phyloP scores from a whole-genome alignment of 495 filamentous ascomycete genomes.

The Talaromyces proteolyticus region DNA sequence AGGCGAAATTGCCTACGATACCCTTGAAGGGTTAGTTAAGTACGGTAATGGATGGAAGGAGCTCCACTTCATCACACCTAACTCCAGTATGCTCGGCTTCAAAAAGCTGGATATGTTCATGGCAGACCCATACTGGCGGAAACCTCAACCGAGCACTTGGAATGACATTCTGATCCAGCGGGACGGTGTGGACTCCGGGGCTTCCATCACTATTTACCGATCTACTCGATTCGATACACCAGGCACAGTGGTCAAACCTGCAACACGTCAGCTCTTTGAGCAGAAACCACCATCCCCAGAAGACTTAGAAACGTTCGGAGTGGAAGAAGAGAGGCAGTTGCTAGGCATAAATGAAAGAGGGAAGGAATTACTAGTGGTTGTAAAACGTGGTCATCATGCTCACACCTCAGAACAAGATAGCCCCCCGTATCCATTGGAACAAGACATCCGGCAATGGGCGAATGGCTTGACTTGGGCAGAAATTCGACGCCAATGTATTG shows the following conservation, averaged over 20 bases:
- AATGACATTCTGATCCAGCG: conserved; percentile 7
- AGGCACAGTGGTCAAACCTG: conserved; percentile 7
- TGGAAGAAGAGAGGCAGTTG: neutral
- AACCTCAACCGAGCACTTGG: conserved; percentile 12
- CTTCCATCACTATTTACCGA: conserved; percentile 11
- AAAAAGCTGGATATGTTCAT: conserved; percentile 7
- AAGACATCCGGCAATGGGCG: conserved; percentile 14
- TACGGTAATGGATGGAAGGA: conserved; percentile 18
- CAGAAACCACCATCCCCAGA: conserved; percentile 1
- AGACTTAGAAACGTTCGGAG: neutral
- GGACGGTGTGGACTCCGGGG: conserved; percentile 9
- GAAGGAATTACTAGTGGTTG: conserved; percentile 15
- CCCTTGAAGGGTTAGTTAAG: conserved; percentile 15
- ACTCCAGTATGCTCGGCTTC: conserved; percentile 14
- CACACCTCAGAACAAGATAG: conserved; percentile 8
- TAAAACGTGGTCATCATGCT: conserved; percentile 12
- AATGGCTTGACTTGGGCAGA: conserved; percentile 10
- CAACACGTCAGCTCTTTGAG: conserved; percentile 6
- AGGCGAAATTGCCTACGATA: conserved; percentile 11
- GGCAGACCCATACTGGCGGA: conserved; percentile 4
- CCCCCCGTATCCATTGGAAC: conserved; percentile 7
- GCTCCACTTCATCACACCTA: conserved; percentile 13
- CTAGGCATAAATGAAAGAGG: neutral
- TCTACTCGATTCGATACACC: conserved; percentile 5
- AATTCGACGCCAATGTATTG: conserved; percentile 6